A percentile compares a stretch with the other conserved stretches of the same genome.
These are phyloP conservation scores for Ganoderma sp. DNA, from an alignment of 1,284 basidiomycete species.

Conservation along the genomic window DNA sequence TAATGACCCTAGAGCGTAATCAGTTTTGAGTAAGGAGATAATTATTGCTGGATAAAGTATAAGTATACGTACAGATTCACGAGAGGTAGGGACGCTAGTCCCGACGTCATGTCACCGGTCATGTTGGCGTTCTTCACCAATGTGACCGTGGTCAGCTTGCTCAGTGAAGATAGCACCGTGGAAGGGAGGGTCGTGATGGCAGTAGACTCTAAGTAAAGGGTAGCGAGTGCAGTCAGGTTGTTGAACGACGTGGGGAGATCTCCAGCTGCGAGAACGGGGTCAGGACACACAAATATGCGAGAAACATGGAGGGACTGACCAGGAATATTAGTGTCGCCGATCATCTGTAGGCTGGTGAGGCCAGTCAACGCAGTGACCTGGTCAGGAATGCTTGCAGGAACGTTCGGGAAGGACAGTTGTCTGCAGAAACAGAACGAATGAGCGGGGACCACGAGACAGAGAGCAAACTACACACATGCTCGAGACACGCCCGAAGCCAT, in stretches of 20 bases:
- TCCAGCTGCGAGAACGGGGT: conserved; percentile 43
- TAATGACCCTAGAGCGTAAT: conserved; percentile 40
- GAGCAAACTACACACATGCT: conserved; percentile 48
- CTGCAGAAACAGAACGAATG: conserved; percentile 36
- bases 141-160: conserved; percentile 47
- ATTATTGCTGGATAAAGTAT: background rate
- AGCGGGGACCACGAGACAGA: background rate
- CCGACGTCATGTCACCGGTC: conserved; percentile 49
- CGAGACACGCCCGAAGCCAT: conserved; percentile 48
- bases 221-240: conserved; percentile 47
- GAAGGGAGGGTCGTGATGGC: conserved; percentile 48
- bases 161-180: conserved; percentile 43
- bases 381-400: conserved; percentile 52
- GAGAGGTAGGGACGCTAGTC: conserved; percentile 44
- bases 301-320: conserved; percentile 36
- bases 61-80: conserved; percentile 53
- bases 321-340: conserved; percentile 51
- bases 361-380: conserved; percentile 50
- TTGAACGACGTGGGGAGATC: conserved; percentile 46
- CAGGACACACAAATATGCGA: background rate
- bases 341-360: conserved; percentile 47
- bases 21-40: background rate
- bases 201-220: conserved; percentile 54
- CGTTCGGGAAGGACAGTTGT: conserved; percentile 52
- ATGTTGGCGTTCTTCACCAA: conserved; percentile 54